Percentiles rank a stretch among this genome's conserved stretches.
Conservation (phyloP, 2,329 filamentous ascomycete species). For the Didymellaceae sp. region DNA sequence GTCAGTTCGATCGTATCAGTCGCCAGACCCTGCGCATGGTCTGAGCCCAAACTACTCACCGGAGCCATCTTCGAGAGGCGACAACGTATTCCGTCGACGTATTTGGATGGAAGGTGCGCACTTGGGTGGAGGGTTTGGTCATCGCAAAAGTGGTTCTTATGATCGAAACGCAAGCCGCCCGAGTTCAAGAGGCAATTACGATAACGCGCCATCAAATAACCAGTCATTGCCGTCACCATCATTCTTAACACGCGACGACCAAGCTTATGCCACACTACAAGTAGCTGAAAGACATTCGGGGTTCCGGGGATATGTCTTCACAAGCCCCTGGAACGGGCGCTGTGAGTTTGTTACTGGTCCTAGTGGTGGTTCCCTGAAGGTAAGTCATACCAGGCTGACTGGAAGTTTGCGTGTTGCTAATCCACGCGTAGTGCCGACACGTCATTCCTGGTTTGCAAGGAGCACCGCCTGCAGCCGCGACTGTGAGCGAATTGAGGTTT, state of each 20-base stretch:
- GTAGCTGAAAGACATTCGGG: constrained; percentile 57
- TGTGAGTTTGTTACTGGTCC: constrained; percentile 85
- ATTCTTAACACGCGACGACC: constrained; percentile 33
- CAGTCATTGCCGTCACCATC: constrained; percentile 22
- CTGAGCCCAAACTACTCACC: background rate
- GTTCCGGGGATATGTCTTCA: constrained; percentile 74
- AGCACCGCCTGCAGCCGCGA: constrained; percentile 47
- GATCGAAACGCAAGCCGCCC: constrained; percentile 33
- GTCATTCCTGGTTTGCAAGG: constrained; percentile 60
- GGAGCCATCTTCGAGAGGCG: constrained; percentile 5
- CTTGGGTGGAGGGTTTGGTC: constrained; percentile 49
- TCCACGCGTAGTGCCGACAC: constrained; percentile 65
- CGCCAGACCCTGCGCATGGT: background rate
- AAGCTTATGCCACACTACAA: constrained; percentile 37
- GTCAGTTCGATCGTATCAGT: constrained; percentile 20
- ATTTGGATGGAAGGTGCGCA: constrained; percentile 57
- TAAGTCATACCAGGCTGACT: constrained; percentile 5
- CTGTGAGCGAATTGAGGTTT: constrained; percentile 86
- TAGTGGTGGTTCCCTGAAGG: constrained; percentile 73
- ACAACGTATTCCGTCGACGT: constrained; percentile 52
- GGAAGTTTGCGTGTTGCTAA: constrained; percentile 11
- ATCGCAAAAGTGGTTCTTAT: constrained; percentile 44
- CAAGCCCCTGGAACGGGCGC: constrained; percentile 83
- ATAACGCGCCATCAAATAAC: constrained; percentile 25
- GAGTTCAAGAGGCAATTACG: constrained; percentile 32